Evolutionary conservation across 2,329 filamentous ascomycete species (phyloP), one percentile per base, ranked within the genome.

Genomic region (Penicillium rolfsii): DNA sequence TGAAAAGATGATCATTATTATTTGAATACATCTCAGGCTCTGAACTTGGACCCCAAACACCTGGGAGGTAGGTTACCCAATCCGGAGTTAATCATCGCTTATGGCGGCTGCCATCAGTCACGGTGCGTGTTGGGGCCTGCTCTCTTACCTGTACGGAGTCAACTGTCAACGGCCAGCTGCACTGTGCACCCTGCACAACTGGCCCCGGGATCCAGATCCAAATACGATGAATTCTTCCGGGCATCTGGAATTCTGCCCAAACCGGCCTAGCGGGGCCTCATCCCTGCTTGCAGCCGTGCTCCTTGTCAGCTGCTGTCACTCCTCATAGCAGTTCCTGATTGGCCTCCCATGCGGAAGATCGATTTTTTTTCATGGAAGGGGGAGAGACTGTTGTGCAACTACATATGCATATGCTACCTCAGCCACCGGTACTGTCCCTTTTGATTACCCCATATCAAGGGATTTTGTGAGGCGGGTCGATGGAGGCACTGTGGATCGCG

Each of bases 161-260:
- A n/a, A n/a, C 43, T 49, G 46, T 11, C 3, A 33, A 33, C 30
- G 7, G 7, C 5, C 7, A 6, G 7, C 30, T 33, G 30, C 30
- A 8, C 9, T 8, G 4, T 33, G 48, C 48, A 35, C 19, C 19
- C 48, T n/a, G 46, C 22, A 11, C 24, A 5, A 16, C 24, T 46
- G 24, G 46, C 28, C 28, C 46, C 16, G 48, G 48, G 48, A 35
- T 50, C 30, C 5, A 22, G 22, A 53, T 53, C 22, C 22, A 22
- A 38, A 38, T 26, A 38, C 33, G 22, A 53, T 38, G 22, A 53
- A 53, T 63, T 55, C 55, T 26, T 45, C 53, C 56, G 59, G 45
- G 24, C 46, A 48, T 69, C 67, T 69, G 63, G 67, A 69, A 68
- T 45, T 49, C 62, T 69, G 16, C 67, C 62, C 55, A 38, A 62